These are phyloP conservation scores for Protomyces lactucae-debilis DNA, from an alignment of 1,139 yeast species.

Conservation along the genomic window DNA sequence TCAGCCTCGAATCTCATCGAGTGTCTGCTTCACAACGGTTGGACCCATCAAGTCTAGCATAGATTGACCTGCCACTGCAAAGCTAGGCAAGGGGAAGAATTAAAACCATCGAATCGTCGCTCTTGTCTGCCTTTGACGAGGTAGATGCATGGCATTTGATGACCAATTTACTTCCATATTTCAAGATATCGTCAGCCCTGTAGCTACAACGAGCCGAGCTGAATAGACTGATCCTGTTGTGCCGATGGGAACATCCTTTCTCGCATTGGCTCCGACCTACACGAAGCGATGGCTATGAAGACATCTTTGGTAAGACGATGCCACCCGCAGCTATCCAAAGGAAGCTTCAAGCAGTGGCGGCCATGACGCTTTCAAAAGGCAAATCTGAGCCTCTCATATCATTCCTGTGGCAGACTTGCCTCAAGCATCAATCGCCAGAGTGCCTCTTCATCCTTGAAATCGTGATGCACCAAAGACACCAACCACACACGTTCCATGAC, in stretches of 20 bases:
- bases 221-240: no score
- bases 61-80: background rate
- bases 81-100: background rate
- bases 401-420: background rate
- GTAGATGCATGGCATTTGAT: conserved; percentile 22
- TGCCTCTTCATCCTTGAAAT: conserved; percentile 66
- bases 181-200: background rate
- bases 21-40: conserved; percentile 2
- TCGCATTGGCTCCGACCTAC: background rate
- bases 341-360: background rate
- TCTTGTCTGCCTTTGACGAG: background rate
- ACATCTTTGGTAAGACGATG: conserved; percentile 21
- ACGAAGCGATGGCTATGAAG: conserved; percentile 3
- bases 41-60: conserved; percentile 2
- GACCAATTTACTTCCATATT: conserved; percentile 14
- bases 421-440: conserved; percentile 57
- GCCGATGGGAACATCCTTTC: no score
- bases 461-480: conserved; percentile 82
- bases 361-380: conserved; percentile 25
- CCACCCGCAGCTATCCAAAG: background rate
- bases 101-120: conserved; percentile 27
- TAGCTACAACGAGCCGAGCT: no score
- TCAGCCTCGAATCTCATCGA: background rate
- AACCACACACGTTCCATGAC: conserved; percentile 63
- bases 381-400: conserved; percentile 15